Evolutionary conservation across 2,329 filamentous ascomycete species (phyloP).

Genomic region (Pseudophaeomoniella oleicola): DNA sequence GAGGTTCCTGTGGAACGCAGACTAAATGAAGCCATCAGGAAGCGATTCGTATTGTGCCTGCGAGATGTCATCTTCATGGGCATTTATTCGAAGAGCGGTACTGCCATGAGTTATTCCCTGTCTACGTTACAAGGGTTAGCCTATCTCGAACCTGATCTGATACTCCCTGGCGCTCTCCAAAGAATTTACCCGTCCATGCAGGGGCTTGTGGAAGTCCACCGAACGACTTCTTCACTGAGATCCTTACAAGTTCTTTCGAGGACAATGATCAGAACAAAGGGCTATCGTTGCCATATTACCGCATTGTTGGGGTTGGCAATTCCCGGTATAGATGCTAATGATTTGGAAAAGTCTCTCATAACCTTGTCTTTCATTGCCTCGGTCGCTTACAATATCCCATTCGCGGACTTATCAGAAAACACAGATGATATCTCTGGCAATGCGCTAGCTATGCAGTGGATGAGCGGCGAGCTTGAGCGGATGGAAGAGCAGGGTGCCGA

Average conservation of each 20-base stretch:
- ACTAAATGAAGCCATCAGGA: constrained; percentile 68
- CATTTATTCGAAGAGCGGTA: constrained; percentile 87
- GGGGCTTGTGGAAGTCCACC: constrained; percentile 89
- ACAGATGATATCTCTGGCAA: constrained; percentile 56
- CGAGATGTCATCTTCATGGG: constrained; percentile 96
- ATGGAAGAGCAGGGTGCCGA: constrained; percentile 81
- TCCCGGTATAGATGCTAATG: constrained; percentile 94
- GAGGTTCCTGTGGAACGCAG: constrained; percentile 66
- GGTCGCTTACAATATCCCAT: constrained; percentile 89
- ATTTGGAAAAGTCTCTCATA: constrained; percentile 89
- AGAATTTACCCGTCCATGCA: constrained; percentile 95
- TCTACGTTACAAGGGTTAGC: constrained; percentile 79
- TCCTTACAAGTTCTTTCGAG: constrained; percentile 85
- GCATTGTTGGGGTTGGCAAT: constrained; percentile 82
- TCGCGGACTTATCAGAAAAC: constrained; percentile 64
- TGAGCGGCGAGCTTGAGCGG: constrained; percentile 82
- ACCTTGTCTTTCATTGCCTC: constrained; percentile 91
- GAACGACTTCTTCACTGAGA: constrained; percentile 84
- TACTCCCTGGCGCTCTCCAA: constrained; percentile 84
- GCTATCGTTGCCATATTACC: constrained; percentile 92
- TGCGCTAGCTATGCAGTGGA: constrained; percentile 76
- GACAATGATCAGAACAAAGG: constrained; percentile 81
- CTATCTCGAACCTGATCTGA: constrained; percentile 79
- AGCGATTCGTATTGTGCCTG: constrained; percentile 75
- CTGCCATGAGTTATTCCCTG: constrained; percentile 81